phyloP scores from a whole-genome alignment of 805 yeast species.

The Dipodascus albidus region DNA sequence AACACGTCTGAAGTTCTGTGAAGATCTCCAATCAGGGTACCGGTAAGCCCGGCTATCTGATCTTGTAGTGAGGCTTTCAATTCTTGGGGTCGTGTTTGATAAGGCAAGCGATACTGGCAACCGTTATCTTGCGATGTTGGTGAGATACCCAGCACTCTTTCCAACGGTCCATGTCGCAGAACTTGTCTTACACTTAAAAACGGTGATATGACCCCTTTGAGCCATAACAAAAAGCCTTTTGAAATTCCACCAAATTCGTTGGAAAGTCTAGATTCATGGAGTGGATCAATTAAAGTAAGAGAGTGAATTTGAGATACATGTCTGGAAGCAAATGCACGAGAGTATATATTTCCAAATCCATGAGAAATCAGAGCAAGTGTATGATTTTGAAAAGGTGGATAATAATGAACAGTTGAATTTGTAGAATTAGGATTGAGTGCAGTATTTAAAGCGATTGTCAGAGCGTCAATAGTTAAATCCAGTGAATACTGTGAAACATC shows the following conservation, averaged over 20 bases:
- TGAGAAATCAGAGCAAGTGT: conserved; percentile 54
- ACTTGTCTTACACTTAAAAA: conserved; percentile 27
- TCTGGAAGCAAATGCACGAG: conserved; percentile 63
- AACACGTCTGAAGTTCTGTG: background rate
- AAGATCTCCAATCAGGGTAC: background rate
- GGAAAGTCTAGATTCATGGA: conserved; percentile 56
- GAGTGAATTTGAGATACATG: conserved; percentile 46
- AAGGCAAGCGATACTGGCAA: background rate
- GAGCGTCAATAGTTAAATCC: conserved; percentile 46
- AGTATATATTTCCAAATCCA: conserved; percentile 69
- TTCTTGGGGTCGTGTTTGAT: conserved; percentile 35
- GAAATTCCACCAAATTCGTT: conserved; percentile 16
- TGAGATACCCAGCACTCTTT: conserved; percentile 23
- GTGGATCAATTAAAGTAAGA: conserved; percentile 57
- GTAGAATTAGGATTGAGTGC: conserved; percentile 7
- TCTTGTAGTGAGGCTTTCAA: conserved; percentile 64
- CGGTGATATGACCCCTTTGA: conserved; percentile 53
- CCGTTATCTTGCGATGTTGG: conserved; percentile 24
- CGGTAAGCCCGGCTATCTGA: conserved; percentile 47
- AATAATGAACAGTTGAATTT: too few species aligned
- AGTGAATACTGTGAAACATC: conserved; percentile 69
- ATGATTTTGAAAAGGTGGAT: conserved; percentile 9
- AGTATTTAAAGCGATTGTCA: conserved; percentile 44
- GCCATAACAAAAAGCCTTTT: conserved; percentile 53
- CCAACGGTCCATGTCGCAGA: conserved; percentile 54